A percentile compares a stretch with the other conserved stretches of the same genome.
phyloP scores from a whole-genome alignment of 441 rosid species.

The Populus tomentosa region DNA sequence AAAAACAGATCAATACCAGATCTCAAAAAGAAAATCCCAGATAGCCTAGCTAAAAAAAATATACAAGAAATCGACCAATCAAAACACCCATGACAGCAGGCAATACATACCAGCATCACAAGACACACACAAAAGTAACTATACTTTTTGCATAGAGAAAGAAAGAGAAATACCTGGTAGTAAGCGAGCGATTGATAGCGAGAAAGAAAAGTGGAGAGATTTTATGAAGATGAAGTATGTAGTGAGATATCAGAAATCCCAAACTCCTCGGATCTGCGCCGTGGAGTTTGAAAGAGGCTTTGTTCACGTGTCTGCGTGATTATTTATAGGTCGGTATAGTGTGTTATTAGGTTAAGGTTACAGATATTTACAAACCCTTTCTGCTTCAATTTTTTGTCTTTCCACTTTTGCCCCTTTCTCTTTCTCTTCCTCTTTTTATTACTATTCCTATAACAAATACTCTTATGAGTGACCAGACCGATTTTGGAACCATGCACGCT shows the following conservation, averaged over 20 bases:
- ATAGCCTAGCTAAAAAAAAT: background rate
- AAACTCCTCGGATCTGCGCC: slow-evolving; percentile 94
- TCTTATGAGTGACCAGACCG: too few relatives aligned
- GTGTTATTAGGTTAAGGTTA: slow-evolving; percentile 10
- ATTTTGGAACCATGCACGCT: too few relatives aligned
- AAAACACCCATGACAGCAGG: background rate
- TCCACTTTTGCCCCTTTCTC: background rate
- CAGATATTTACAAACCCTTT: background rate
- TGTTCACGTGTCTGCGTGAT: background rate
- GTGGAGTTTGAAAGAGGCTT: slow-evolving; percentile 49
- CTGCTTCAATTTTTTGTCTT: background rate
- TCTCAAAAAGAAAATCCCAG: slow-evolving; percentile 7
- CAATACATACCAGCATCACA: background rate
- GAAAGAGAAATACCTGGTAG: slow-evolving; percentile 34
- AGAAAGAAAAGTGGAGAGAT: background rate
- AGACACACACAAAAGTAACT: background rate
- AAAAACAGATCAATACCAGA: slow-evolving; percentile 21
- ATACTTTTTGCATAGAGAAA: background rate
- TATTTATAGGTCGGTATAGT: slow-evolving; percentile 10
- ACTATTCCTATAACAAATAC: too few relatives aligned
- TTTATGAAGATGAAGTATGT: background rate
- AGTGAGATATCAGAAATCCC: slow-evolving; percentile 40
- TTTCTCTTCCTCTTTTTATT: background rate
- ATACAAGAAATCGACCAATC: slow-evolving; percentile 13
- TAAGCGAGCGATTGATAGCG: background rate